Conservation (phyloP, 73 alveolate genomes). For the Tetrahymena elliotti region DNA sequence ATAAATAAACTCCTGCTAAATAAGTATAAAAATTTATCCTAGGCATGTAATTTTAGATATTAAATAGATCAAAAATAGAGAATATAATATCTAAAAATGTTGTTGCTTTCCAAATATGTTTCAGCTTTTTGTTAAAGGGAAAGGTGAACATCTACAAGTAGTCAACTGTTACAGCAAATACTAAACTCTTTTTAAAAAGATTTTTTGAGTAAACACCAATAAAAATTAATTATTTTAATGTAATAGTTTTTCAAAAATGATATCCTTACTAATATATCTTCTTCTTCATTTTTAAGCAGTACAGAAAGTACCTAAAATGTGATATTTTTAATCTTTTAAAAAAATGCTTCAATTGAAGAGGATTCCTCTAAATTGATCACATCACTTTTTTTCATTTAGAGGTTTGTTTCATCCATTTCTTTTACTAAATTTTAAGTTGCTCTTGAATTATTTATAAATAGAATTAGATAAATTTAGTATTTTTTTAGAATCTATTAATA, state of each 20-base stretch:
- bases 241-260: not conserved
- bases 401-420: not conserved
- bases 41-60: constrained; percentile 41
- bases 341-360: not conserved
- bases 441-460: no score
- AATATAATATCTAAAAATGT: constrained; percentile 34
- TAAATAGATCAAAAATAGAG: constrained; percentile 26
- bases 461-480: no score
- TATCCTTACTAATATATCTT: not conserved
- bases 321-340: constrained; percentile 4
- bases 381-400: not conserved
- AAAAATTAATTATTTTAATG: no score
- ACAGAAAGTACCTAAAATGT: constrained; percentile 24
- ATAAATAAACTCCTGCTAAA: constrained; percentile 45
- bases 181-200: not conserved
- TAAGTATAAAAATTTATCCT: constrained; percentile 34
- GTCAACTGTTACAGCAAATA: constrained; percentile 1
- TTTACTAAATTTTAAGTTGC: not conserved
- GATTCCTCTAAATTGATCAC: not conserved
- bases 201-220: not conserved
- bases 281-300: constrained; percentile 25
- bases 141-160: constrained; percentile 24
- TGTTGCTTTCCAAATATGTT: constrained; percentile 49
- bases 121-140: constrained; percentile 17
- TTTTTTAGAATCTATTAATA: no score